Conservation (phyloP, 768 basidiomycete species). For the Tylopilus sp. region DNA sequence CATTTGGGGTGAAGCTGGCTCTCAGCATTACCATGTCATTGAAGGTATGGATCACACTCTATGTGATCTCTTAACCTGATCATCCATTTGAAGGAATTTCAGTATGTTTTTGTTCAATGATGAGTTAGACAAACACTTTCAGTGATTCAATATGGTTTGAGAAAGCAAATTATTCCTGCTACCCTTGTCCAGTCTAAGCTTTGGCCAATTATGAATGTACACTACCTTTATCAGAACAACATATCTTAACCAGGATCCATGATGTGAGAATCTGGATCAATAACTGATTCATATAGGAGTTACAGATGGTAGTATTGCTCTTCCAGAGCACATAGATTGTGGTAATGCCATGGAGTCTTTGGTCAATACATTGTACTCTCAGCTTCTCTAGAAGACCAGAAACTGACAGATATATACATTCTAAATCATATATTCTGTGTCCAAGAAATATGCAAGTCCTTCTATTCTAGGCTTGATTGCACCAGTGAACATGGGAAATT, state of each 20-base stretch:
- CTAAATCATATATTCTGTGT: not conserved
- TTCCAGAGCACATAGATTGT: not conserved
- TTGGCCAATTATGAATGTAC: constrained; percentile 34
- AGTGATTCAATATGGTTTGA: constrained; percentile 36
- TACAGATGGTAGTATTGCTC: not conserved
- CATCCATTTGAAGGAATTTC: not conserved
- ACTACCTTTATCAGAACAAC: constrained; percentile 41
- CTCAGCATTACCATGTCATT: not conserved
- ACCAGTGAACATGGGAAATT: too few species aligned
- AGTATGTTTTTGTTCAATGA: not conserved
- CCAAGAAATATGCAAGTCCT: not conserved
- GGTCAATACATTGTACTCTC: not conserved
- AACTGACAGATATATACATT: not conserved
- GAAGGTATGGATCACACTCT: not conserved
- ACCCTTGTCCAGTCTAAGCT: constrained; percentile 36
- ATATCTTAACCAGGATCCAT: constrained; percentile 31
- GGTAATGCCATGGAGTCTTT: not conserved
- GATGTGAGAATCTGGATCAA: constrained; percentile 31
- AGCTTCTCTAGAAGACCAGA: not conserved
- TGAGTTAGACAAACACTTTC: constrained; percentile 12
- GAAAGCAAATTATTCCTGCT: constrained; percentile 38
- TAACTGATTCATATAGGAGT: constrained; percentile 27
- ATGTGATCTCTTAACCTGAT: not conserved
- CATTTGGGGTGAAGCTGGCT: not conserved
- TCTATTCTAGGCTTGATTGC: not conserved